Base-by-base conservation (phyloP, 805 yeast genomes). In the Hanseniaspora clermontiae region DNA sequence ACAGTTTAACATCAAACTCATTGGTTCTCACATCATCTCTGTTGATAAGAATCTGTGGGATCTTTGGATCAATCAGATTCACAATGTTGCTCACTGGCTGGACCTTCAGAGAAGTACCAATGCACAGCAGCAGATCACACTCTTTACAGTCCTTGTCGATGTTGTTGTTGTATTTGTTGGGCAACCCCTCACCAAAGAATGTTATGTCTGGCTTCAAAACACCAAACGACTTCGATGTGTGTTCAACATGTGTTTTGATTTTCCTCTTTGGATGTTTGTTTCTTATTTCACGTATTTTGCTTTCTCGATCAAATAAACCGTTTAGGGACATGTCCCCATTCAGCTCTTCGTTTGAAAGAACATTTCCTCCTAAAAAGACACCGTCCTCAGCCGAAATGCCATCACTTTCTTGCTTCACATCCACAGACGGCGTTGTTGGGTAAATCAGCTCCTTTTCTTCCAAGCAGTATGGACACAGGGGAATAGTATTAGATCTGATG, bases 151-250 rank as follows among this genome's bases (percentile, higher is more conserved):
- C 96, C 45, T 76, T 74, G 43, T 73, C 71, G 32, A 82, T 77
- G 34, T 72, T 66, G 48, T 76, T 75, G 62, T 87, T 90, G 64
- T 83, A 89, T 49, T 74, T 68, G 14, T 74, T 73, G 0, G 96
- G 96, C 58, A 89, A 72, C 15, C 82, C 79, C 67, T 89, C 96
- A 15, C 95, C 95, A 62, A 89, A 89, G 65, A 89, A 89, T 0
- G 95, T 88, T 59, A 89, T 89, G 65, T 89, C 95, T 0, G 97
- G 97, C 66, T 90, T 89, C 77, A 87, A 76, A 2, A 88, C 91
- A 15, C 96, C 96, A 65, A 69, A 80, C 9, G 84, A 77, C 62
- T 79, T 77, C 27, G 74, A 68, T 1, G 69, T 68, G 5, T 53
- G 57, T 20, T 54, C 52, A 17, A 54, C 34, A 6, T 54, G 36